These are phyloP conservation scores for Dentipellis sp. DNA, from an alignment of 768 basidiomycete species.

Conservation along the genomic window DNA sequence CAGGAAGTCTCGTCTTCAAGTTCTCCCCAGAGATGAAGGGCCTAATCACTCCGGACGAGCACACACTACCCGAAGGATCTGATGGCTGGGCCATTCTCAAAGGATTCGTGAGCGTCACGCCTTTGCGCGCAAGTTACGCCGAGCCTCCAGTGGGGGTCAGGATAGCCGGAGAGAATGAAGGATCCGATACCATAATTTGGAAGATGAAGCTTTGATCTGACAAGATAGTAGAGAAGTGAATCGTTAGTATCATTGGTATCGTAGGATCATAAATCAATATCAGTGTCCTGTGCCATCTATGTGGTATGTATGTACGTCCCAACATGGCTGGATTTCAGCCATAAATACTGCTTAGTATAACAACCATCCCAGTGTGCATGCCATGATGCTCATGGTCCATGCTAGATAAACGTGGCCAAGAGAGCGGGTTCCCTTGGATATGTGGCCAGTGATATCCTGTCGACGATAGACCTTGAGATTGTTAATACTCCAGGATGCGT, in stretches of 20 bases:
- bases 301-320: too few relatives aligned
- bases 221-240: neutral
- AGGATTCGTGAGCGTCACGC: slow-evolving; percentile 70
- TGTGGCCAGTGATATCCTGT: slow-evolving; percentile 6
- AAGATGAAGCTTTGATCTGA: slow-evolving; percentile 45
- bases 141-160: slow-evolving; percentile 35
- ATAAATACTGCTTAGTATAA: too few relatives aligned
- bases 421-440: slow-evolving; percentile 2
- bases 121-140: slow-evolving; percentile 65
- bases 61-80: slow-evolving; percentile 61
- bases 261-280: too few relatives aligned
- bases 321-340: too few relatives aligned
- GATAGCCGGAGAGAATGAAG: slow-evolving; percentile 14
- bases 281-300: too few relatives aligned
- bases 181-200: slow-evolving; percentile 37
- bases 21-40: slow-evolving; percentile 67
- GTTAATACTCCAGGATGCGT: slow-evolving; percentile 77
- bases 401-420: too few relatives aligned
- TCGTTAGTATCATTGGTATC: too few relatives aligned
- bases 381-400: too few relatives aligned
- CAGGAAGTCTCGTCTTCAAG: slow-evolving; percentile 49
- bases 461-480: slow-evolving; percentile 57
- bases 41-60: slow-evolving; percentile 51
- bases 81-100: slow-evolving; percentile 75
- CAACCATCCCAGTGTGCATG: too few relatives aligned